Base-by-base conservation (phyloP, 208 protist species). In the Zelonia costaricensis region DNA sequence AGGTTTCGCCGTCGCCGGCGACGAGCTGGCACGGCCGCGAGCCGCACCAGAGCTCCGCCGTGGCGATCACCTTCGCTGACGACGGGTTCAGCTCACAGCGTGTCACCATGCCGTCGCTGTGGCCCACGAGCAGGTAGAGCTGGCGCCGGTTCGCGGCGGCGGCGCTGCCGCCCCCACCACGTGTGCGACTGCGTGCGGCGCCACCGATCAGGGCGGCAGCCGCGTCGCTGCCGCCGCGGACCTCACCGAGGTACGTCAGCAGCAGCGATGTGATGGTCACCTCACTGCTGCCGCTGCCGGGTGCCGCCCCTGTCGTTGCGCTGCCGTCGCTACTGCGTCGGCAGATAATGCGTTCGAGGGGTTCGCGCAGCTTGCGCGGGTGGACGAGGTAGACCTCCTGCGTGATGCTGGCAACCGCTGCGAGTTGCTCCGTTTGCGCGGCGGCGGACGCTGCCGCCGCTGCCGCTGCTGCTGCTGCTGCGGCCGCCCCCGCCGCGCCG, bases 101-200 rank as follows among this genome's bases (percentile, higher is more conserved):
- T 18, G 83, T 89, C 35, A 94, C 66, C 20, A 72, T 78, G 27
- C 88, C 88, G 48, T 92, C 79, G 22, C 68, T 76, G 62, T 92
- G 77, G 7, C 88, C 88, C 38, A 92, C 63, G 40, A 94, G 80
- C 40, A 82, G 85, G 60, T 88, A 89, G 18, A 94, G 55, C 65
- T 45, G 76, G 7, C 69, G 69, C 4, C 58, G 54, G 36, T 15
- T 42, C 30, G 67, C 40, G 35, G 42, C 30, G 30, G 47, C 27
- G 23, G 42, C 33, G 4, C 40, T 49, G 33, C 39, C 12, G 8
- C n/a, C 27, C 30, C 57, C 28, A 39, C 42, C 39, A 57, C 33
- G 30, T 49, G 33, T 27, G n/a, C 39, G 23, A 38, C 35, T 45
- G 54, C 27, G 23, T 13, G 12, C 35, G 18, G 55, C 66, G 15